Evolutionary conservation across 371 early-diverging fungal species (phyloP).

Genomic region (Mucor mucedo): DNA sequence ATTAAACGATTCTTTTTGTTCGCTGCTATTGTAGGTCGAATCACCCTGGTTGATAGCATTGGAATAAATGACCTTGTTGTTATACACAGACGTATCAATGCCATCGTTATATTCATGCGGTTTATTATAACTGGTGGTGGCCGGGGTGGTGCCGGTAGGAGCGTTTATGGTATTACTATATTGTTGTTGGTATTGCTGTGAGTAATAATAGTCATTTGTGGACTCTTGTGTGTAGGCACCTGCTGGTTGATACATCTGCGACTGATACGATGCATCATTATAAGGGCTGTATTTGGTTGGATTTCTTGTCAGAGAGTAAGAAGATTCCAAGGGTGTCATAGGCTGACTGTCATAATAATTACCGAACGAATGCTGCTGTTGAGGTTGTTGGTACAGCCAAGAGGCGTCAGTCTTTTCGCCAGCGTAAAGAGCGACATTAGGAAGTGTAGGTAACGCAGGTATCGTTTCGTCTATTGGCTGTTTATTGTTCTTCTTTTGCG

Average conservation of each 20-base stretch:
- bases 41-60: no score
- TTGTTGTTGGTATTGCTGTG: background rate
- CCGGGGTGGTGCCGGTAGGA: background rate
- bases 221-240: conserved; percentile 5
- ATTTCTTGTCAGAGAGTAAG: conserved; percentile 17
- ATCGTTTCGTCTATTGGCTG: conserved; percentile 3
- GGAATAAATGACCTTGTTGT: no score
- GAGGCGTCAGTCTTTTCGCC: conserved; percentile 11
- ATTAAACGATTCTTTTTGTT: no score
- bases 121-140: background rate
- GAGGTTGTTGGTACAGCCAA: conserved; percentile 15
- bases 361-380: conserved; percentile 8
- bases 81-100: no score
- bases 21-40: no score
- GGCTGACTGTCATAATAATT: conserved; percentile 13
- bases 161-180: background rate
- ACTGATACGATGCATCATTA: conserved; percentile 2
- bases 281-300: conserved; percentile 10
- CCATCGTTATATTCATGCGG: background rate
- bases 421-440: conserved; percentile 16
- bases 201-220: conserved; percentile 3
- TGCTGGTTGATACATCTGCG: background rate
- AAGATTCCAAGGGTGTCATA: conserved; percentile 16
- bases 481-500: background rate
- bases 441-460: conserved; percentile 18